Base-by-base conservation (phyloP, 2,329 filamentous ascomycete species). In the Penicillium sp. region DNA sequence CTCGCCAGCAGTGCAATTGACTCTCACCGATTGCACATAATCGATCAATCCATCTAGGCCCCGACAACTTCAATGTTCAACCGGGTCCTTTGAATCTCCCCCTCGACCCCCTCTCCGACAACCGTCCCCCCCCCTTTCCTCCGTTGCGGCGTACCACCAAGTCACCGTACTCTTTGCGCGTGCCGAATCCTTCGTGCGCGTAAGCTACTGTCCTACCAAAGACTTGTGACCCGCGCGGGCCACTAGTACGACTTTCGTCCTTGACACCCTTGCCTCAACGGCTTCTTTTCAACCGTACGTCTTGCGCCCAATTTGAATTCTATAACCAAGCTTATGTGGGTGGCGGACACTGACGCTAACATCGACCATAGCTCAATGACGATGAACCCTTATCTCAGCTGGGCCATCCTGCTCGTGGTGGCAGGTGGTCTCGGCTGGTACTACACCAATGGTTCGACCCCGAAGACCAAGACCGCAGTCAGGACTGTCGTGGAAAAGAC, bases 311-410 rank as follows among this genome's bases (percentile, higher is more conserved):
- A 6, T 6, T 51, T 44, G 15, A 13, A 35, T 35, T 13, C 1
- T 15, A 35, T 22, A 35, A 15, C 4, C n/a, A 44, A 62, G 55
- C 44, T 56, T 54, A 47, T 51, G 58, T 54, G 56, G 19, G 64
- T 62, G 59, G 62, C 38, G 56, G 57, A 59, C 50, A 64, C 17
- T 59, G 60, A 61, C 66, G 45, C 58, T 60, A 35, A 60, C 38
- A 19, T 50, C 22, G n/a, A 3, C 12, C 12, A 42, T 50, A 54
- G 44, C 37, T 30, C 68, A 51, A 73, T 68, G 68, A 78, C 67
- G 44, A 80, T 80, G 78, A 80, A 80, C 63, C 77, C 78, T 4
- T 80, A 79, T 65, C 60, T 80, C 50, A 80, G 76, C 65, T 81
- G 79, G 79, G 79, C 79, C 26, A 74, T 81, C 61, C 69, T 80